These are phyloP conservation scores for Phytophthora fragariaefolia DNA, from an alignment of 352 stramenopile genomes.

Conservation along the genomic window DNA sequence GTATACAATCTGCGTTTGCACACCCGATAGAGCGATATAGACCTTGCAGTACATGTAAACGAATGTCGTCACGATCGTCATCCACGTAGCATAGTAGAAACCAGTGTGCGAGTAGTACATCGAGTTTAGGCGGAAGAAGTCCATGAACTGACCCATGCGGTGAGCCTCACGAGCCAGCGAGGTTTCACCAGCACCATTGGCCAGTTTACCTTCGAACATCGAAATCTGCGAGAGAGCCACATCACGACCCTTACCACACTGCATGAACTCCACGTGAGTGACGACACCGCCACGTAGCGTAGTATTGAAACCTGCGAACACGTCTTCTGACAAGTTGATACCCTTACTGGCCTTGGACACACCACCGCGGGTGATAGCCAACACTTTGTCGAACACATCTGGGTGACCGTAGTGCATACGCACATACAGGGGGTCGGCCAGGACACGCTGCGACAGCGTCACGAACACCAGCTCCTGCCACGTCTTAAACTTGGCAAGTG, in stretches of 20 bases:
- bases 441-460: constrained; percentile 82
- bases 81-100: constrained; percentile 89
- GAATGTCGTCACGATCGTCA: constrained; percentile 89
- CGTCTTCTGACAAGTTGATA: constrained; percentile 88
- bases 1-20: constrained; percentile 74
- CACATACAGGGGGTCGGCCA: constrained; percentile 74
- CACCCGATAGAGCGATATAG: constrained; percentile 77
- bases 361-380: constrained; percentile 76
- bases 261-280: constrained; percentile 88
- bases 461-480: constrained; percentile 89
- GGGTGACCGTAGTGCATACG: constrained; percentile 89
- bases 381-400: constrained; percentile 85
- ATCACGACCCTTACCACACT: constrained; percentile 88
- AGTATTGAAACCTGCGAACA: constrained; percentile 86
- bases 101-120: constrained; percentile 91
- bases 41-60: constrained; percentile 90
- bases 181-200: constrained; percentile 83
- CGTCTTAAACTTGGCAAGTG: constrained; percentile 85
- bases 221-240: constrained; percentile 87
- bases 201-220: constrained; percentile 89
- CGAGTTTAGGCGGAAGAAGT: constrained; percentile 88
- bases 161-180: constrained; percentile 80
- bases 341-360: constrained; percentile 84
- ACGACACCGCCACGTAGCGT: constrained; percentile 79
- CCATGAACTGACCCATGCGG: constrained; percentile 86